Base-by-base conservation (phyloP, 1,284 basidiomycete genomes). In the Boletus subluridellus region DNA sequence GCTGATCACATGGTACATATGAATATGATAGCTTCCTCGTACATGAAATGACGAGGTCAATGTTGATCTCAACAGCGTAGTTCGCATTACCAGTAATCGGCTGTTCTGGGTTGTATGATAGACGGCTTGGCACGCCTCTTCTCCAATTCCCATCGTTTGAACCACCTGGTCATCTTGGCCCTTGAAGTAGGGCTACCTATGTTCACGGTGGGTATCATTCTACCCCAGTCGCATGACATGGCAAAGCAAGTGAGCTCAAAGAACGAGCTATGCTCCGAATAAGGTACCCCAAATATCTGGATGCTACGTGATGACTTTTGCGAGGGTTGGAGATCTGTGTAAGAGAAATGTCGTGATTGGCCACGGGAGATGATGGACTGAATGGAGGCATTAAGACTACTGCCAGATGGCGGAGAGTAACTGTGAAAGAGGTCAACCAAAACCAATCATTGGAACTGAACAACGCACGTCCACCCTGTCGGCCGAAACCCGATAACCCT, bases 151-250 rank as follows among this genome's bases (percentile, higher is more conserved):
- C 95, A 98, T 64, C 83, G 85, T 66, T 87, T 82, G 53, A 97
- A 81, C 94, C 94, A 96, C 62, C 82, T 84, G 42, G 81, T 78
- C 89, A 97, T 96, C 78, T 92, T 95, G 1, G 78, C 85, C 58
- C 92, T 78, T 52, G 89, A 91, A 24, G 71, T 77, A 69, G 91
- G 87, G 63, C 81, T 94, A 17, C 91, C 92, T 0, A 98, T 90
- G 67, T 98, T 98, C 46, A 98, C 95, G 0, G 96, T 98, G 5
- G 96, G 92, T 64, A 98, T 95, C 80, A 98, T 95, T 67, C 80
- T 87, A 9, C 69, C 82, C 88, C 85, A 96, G 68, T 84, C 79
- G 37, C 93, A 77, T 12, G 88, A 91, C 69, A 98, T 80, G 5
- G 94, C 93, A 69, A 98, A 98, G 68, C 91, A 97, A 26, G 92